A percentile compares a stretch with the other conserved stretches of the same genome.
Evolutionary conservation across 1,284 basidiomycete genomes (phyloP).

Genomic region (Trichosporon sp.): DNA sequence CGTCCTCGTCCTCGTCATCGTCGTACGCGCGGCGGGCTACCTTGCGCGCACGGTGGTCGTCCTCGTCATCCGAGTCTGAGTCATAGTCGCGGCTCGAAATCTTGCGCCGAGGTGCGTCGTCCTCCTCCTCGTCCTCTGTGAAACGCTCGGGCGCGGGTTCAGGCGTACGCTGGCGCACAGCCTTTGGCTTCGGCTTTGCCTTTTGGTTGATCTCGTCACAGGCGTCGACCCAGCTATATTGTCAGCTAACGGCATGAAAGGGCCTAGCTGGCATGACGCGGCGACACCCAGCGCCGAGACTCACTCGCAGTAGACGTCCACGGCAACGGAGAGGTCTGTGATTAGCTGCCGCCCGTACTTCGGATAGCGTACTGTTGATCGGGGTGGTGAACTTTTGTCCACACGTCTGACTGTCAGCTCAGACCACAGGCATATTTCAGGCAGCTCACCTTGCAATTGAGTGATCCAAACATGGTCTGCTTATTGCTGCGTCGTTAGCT

Average conservation of each 20-base stretch:
- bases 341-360: not conserved
- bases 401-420: slow-evolving; percentile 22
- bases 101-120: slow-evolving; percentile 53
- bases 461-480: slow-evolving; percentile 34
- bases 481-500: slow-evolving; percentile 32
- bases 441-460: slow-evolving; percentile 34
- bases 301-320: slow-evolving; percentile 46
- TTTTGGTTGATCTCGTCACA: slow-evolving; percentile 40
- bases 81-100: slow-evolving; percentile 17
- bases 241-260: slow-evolving; percentile 1
- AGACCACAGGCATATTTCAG: not conserved
- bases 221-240: slow-evolving; percentile 43
- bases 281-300: not conserved
- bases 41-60: slow-evolving; percentile 6
- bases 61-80: slow-evolving; percentile 17
- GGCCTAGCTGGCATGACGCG: too few relatives aligned
- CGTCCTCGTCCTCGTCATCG: slow-evolving; percentile 21
- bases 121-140: slow-evolving; percentile 59
- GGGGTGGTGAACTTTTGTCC: slow-evolving; percentile 37
- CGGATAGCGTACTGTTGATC: slow-evolving; percentile 36
- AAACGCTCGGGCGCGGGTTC: slow-evolving; percentile 49
- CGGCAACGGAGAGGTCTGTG: slow-evolving; percentile 39
- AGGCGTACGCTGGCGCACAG: slow-evolving; percentile 6
- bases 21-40: slow-evolving; percentile 12
- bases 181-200: slow-evolving; percentile 24